Evolutionary conservation across 495 filamentous ascomycete species (phyloP).

Genomic region (Podospora anserina): DNA sequence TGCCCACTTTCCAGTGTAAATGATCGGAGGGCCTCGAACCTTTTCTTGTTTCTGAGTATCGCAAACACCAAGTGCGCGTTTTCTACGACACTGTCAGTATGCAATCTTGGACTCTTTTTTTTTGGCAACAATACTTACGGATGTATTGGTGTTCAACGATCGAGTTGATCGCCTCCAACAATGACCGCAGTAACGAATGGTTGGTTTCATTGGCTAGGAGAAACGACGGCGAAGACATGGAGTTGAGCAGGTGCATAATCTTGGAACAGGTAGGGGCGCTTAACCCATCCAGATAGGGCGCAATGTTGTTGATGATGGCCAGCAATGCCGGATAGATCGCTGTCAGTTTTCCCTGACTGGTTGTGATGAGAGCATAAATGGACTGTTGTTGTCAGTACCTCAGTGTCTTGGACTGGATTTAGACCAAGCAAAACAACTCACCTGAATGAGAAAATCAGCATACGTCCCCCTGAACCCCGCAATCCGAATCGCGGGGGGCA

Average conservation of each 20-base stretch:
- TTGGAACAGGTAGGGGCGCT: slow-evolving; percentile 73
- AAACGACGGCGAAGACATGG: slow-evolving; percentile 93
- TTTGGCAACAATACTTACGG: slow-evolving; percentile 48
- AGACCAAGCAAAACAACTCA: slow-evolving; percentile 43
- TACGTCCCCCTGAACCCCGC: slow-evolving; percentile 84
- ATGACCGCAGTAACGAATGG: slow-evolving; percentile 71
- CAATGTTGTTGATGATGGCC: slow-evolving; percentile 89
- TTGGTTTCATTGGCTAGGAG: slow-evolving; percentile 95
- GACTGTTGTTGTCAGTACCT: slow-evolving; percentile 59
- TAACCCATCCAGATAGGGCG: slow-evolving; percentile 74
- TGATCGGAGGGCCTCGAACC: slow-evolving; percentile 82
- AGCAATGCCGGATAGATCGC: slow-evolving; percentile 91
- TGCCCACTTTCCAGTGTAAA: slow-evolving; percentile 96
- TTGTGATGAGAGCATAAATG: slow-evolving; percentile 86
- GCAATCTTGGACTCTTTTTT: neutral
- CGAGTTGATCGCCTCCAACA: slow-evolving; percentile 88
- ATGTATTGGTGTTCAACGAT: slow-evolving; percentile 89
- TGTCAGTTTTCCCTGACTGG: slow-evolving; percentile 84
- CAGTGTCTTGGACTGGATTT: neutral
- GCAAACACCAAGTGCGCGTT: slow-evolving; percentile 82
- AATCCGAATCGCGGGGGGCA: slow-evolving; percentile 77
- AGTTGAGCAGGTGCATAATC: slow-evolving; percentile 83
- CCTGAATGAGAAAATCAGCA: slow-evolving; percentile 91
- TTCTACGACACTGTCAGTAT: slow-evolving; percentile 49
- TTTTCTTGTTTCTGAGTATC: slow-evolving; percentile 72